These are phyloP conservation scores for Talaromyces proteolyticus DNA, from an alignment of 495 filamentous ascomycete genomes.

Conservation along the genomic window DNA sequence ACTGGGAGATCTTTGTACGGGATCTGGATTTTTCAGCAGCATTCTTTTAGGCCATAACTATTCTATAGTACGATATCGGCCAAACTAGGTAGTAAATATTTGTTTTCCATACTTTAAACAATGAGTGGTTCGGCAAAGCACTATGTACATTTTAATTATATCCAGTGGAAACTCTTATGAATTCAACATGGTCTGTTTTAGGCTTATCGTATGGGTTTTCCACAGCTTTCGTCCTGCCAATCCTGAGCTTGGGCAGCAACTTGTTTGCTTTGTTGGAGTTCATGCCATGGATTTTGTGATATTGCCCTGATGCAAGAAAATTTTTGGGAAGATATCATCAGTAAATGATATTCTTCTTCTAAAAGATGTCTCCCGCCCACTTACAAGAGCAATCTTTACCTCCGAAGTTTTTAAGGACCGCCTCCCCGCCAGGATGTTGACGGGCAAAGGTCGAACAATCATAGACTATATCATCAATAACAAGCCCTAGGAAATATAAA, in stretches of 20 bases:
- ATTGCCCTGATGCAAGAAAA: background rate
- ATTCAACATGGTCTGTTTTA: background rate
- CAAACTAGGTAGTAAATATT: no score
- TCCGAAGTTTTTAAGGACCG: conserved; percentile 8
- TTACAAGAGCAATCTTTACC: conserved; percentile 11
- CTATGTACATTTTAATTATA: no score
- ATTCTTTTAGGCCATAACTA: background rate
- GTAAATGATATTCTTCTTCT: background rate
- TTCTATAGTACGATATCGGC: no score
- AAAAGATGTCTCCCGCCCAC: background rate
- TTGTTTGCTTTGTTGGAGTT: background rate
- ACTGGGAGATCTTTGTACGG: background rate
- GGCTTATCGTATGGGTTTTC: background rate
- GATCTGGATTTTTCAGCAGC: background rate
- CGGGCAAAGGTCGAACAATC: conserved; percentile 8
- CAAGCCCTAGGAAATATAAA: conserved; percentile 1
- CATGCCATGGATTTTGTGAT: background rate
- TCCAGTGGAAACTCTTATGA: background rate
- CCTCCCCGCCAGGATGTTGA: conserved; percentile 11
- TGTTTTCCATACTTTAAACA: no score
- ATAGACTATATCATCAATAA: conserved; percentile 10
- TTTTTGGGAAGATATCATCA: background rate
- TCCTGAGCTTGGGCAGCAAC: background rate
- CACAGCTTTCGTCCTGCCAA: background rate
- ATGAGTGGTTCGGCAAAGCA: no score